A percentile compares a stretch with the other conserved stretches of the same genome.
phyloP scores from a whole-genome alignment of 169 alveolate genomes.

The Plasmodium vivax region DNA sequence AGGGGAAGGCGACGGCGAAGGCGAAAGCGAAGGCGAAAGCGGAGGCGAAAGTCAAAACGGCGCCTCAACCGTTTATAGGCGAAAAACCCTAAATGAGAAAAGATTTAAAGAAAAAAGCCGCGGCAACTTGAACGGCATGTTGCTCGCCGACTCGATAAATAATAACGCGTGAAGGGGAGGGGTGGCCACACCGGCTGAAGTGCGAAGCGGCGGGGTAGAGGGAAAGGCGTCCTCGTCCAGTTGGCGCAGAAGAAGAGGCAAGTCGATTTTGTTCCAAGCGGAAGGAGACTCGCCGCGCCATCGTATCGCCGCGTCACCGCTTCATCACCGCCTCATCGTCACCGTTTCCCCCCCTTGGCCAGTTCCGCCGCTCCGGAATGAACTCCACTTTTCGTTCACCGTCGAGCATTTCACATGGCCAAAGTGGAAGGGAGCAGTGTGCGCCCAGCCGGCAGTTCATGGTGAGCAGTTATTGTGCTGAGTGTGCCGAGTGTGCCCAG shows the following conservation, averaged over 20 bases:
- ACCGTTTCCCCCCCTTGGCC: no score
- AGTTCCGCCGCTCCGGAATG: background rate
- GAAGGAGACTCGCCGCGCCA: background rate
- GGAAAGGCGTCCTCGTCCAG: background rate
- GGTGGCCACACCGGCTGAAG: background rate
- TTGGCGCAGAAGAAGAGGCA: background rate
- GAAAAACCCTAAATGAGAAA: background rate
- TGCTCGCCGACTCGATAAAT: constrained; percentile 1
- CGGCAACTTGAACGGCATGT: background rate
- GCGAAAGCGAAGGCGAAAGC: background rate
- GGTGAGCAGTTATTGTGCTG: background rate
- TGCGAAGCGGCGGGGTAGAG: background rate
- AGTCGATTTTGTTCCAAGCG: background rate
- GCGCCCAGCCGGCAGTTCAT: background rate
- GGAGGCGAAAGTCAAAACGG: background rate
- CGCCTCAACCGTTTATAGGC: background rate
- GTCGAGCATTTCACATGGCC: background rate
- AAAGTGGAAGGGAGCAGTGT: background rate
- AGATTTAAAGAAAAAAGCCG: background rate
- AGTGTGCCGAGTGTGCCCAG: no score
- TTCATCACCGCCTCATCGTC: background rate
- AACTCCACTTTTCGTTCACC: background rate
- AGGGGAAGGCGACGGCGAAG: background rate
- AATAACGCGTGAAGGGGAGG: background rate
- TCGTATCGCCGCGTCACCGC: background rate